Percentiles rank a stretch among this genome's conserved stretches.
phyloP scores from a whole-genome alignment of 352 stramenopile species.

The Thraustochytrium sp. region DNA sequence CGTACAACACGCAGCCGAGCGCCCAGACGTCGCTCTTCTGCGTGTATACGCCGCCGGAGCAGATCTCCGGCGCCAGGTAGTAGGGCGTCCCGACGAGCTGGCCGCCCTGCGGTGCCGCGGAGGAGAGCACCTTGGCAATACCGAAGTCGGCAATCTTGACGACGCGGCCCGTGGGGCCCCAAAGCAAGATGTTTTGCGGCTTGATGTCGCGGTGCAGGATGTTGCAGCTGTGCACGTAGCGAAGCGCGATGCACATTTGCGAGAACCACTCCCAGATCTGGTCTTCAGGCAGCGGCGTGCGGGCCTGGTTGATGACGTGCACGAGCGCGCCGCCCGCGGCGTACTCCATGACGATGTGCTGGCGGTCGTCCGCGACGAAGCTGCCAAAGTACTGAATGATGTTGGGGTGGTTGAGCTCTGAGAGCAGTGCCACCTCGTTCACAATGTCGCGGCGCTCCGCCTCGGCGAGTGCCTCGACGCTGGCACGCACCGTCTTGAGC shows the following conservation, averaged over 20 bases:
- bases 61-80: constrained; percentile 71
- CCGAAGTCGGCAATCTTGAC: constrained; percentile 29
- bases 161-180: constrained; percentile 7
- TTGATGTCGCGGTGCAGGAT: constrained; percentile 60
- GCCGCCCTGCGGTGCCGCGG: constrained; percentile 55
- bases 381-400: constrained; percentile 62
- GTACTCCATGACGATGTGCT: constrained; percentile 69
- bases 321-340: constrained; percentile 61
- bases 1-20: constrained; percentile 71
- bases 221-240: constrained; percentile 59
- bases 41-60: constrained; percentile 62
- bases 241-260: constrained; percentile 64
- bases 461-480: constrained; percentile 30
- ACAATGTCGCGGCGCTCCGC: not conserved
- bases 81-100: constrained; percentile 58
- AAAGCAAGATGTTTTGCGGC: constrained; percentile 48
- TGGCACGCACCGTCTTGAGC: constrained; percentile 54
- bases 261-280: constrained; percentile 48
- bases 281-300: constrained; percentile 22
- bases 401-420: constrained; percentile 60
- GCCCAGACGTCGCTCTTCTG: constrained; percentile 71
- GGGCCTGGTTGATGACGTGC: constrained; percentile 48
- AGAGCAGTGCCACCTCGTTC: constrained; percentile 39
- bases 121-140: constrained; percentile 54
- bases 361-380: constrained; percentile 48